Evolutionary conservation across 2,329 filamentous ascomycete species (phyloP).

Genomic region (Pestalotiopsis sp.): DNA sequence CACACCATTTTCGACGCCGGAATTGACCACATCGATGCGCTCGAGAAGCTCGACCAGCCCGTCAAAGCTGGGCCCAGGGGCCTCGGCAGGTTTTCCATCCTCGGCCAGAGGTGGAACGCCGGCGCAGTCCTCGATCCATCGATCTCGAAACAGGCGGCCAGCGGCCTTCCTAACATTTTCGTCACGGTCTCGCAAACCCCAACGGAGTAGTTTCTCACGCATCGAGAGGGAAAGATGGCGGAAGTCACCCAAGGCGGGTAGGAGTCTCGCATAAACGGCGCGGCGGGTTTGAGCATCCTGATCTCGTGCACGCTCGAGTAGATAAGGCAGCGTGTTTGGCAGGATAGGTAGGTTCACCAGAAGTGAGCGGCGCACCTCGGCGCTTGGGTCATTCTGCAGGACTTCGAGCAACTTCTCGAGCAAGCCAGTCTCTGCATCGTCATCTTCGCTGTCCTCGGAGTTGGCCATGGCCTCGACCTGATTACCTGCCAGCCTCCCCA

Average conservation of each 20-base stretch:
- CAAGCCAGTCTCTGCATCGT: slow-evolving; percentile 69
- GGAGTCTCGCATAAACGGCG: slow-evolving; percentile 81
- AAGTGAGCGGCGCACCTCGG: slow-evolving; percentile 87
- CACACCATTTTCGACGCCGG: slow-evolving; percentile 86
- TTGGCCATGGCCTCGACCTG: slow-evolving; percentile 72
- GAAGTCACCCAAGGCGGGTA: slow-evolving; percentile 92
- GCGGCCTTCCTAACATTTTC: slow-evolving; percentile 93
- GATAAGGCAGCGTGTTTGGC: slow-evolving; percentile 78
- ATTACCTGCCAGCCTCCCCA: slow-evolving; percentile 83
- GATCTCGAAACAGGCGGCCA: slow-evolving; percentile 84
- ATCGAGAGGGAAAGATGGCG: slow-evolving; percentile 90
- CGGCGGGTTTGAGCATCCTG: slow-evolving; percentile 82
- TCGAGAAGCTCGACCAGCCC: slow-evolving; percentile 89
- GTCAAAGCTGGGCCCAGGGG: slow-evolving; percentile 72
- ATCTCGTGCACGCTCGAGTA: slow-evolving; percentile 90
- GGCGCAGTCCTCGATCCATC: slow-evolving; percentile 97
- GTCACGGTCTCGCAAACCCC: slow-evolving; percentile 92
- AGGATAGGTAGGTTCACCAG: slow-evolving; percentile 89
- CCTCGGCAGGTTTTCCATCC: slow-evolving; percentile 56
- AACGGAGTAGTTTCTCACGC: slow-evolving; percentile 91
- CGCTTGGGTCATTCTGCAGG: slow-evolving; percentile 90
- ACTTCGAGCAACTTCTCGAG: slow-evolving; percentile 84
- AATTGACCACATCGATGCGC: slow-evolving; percentile 90
- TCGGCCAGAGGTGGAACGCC: slow-evolving; percentile 64
- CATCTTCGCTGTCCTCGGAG: slow-evolving; percentile 68